phyloP scores from a whole-genome alignment of 352 stramenopile species.

The Peronospora farinosa region DNA sequence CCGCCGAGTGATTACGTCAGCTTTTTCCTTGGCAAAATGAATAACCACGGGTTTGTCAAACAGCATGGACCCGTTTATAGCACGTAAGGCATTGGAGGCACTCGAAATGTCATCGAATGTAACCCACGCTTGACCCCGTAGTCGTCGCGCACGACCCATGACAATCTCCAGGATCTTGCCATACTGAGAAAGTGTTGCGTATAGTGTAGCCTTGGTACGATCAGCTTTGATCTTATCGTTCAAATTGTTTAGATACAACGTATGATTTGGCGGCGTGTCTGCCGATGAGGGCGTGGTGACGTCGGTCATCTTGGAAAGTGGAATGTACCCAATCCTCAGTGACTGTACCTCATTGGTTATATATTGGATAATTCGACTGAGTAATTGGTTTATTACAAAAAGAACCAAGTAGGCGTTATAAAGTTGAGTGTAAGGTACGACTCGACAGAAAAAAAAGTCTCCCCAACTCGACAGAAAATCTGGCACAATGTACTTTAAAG shows the following conservation, averaged over 20 bases:
- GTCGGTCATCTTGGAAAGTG: constrained; percentile 14
- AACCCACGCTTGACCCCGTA: constrained; percentile 89
- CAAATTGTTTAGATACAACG: constrained; percentile 92
- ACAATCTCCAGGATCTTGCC: constrained; percentile 91
- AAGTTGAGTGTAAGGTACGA: no score
- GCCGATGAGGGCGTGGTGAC: constrained; percentile 20
- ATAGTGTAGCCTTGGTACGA: constrained; percentile 86
- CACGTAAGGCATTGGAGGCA: constrained; percentile 82
- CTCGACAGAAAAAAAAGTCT: no score
- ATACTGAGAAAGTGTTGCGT: constrained; percentile 88
- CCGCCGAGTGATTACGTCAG: constrained; percentile 67
- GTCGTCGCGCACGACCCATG: constrained; percentile 68
- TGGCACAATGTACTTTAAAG: no score
- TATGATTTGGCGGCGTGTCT: constrained; percentile 83
- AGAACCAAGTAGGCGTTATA: no score
- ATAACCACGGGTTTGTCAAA: constrained; percentile 87
- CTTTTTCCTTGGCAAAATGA: constrained; percentile 80
- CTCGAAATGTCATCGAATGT: constrained; percentile 87
- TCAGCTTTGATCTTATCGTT: constrained; percentile 93
- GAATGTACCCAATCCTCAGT: no score
- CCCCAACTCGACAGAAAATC: no score
- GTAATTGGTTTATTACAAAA: no score
- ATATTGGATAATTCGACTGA: no score
- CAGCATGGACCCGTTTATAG: constrained; percentile 81
- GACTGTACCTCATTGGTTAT: no score